These are phyloP conservation scores for Mollisiaceae sp. DNA, from an alignment of 2,329 filamentous ascomycete genomes.

Conservation along the genomic window DNA sequence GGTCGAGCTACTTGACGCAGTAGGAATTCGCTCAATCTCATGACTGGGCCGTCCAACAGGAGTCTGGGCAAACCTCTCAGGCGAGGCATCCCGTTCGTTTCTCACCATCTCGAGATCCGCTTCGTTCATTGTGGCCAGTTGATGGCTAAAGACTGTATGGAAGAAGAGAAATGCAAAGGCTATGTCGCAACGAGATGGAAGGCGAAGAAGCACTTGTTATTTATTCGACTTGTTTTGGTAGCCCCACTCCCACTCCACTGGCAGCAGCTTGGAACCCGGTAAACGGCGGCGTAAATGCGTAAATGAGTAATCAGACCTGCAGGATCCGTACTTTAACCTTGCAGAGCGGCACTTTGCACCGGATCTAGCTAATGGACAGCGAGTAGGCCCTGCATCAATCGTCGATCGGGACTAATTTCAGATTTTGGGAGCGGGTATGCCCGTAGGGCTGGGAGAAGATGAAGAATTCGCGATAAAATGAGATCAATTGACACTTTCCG, in stretches of 20 bases:
- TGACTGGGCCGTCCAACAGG: slow-evolving; percentile 45
- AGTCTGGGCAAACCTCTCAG: slow-evolving; percentile 40
- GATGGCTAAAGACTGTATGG: neutral
- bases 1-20: slow-evolving; percentile 57
- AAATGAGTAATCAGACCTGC: neutral
- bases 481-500: neutral
- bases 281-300: neutral
- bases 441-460: neutral
- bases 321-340: neutral
- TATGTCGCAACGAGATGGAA: neutral
- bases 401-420: neutral
- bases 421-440: neutral
- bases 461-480: neutral
- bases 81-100: slow-evolving; percentile 58
- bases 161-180: neutral
- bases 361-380: neutral
- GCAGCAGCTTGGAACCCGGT: neutral
- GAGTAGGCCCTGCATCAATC: neutral
- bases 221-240: slow-evolving; percentile 1
- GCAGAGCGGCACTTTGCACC: slow-evolving; percentile 3
- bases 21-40: slow-evolving; percentile 65
- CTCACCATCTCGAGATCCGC: slow-evolving; percentile 37
- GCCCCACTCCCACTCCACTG: slow-evolving; percentile 1
- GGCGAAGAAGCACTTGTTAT: neutral
- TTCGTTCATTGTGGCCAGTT: slow-evolving; percentile 36